phyloP scores from a whole-genome alignment of 306 rosid genomes.

The Malus fusca region DNA sequence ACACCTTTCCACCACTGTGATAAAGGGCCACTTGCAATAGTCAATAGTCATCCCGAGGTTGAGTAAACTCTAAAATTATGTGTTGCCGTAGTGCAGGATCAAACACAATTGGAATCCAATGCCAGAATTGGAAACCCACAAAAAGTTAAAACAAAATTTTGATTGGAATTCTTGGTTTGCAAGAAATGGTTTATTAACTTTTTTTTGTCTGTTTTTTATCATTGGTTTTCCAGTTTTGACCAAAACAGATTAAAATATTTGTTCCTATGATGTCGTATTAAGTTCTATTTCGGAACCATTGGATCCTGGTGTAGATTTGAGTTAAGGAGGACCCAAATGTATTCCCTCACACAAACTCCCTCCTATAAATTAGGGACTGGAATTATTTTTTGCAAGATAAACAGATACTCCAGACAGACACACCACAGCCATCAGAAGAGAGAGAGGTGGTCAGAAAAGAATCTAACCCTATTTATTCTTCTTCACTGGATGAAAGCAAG shows the following conservation, averaged over 20 bases:
- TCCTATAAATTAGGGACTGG: background rate
- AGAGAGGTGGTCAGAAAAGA: background rate
- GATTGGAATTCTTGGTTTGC: constrained; percentile 20
- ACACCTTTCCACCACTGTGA: too few species aligned
- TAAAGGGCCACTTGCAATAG: background rate
- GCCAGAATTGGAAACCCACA: constrained; percentile 3
- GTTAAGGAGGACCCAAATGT: background rate
- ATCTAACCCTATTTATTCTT: background rate
- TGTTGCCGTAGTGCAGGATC: constrained; percentile 3
- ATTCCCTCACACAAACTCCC: constrained; percentile 11
- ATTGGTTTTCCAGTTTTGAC: constrained; percentile 34
- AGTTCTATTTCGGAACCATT: background rate
- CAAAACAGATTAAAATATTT: constrained; percentile 6
- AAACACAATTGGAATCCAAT: constrained; percentile 13
- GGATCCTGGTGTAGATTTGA: constrained; percentile 11
- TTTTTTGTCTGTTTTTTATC: constrained; percentile 25
- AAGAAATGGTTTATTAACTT: constrained; percentile 24
- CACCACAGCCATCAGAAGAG: constrained; percentile 3
- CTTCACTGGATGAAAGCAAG: background rate
- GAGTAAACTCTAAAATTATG: background rate
- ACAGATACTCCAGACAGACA: constrained; percentile 2
- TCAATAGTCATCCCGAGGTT: constrained; percentile 1
- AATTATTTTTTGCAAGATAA: background rate
- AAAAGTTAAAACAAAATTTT: background rate
- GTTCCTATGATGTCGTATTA: background rate